Percentiles rank a stretch among this genome's conserved stretches.
phyloP scores from a whole-genome alignment of 1,284 basidiomycete genomes.

The Peniophora sp. region DNA sequence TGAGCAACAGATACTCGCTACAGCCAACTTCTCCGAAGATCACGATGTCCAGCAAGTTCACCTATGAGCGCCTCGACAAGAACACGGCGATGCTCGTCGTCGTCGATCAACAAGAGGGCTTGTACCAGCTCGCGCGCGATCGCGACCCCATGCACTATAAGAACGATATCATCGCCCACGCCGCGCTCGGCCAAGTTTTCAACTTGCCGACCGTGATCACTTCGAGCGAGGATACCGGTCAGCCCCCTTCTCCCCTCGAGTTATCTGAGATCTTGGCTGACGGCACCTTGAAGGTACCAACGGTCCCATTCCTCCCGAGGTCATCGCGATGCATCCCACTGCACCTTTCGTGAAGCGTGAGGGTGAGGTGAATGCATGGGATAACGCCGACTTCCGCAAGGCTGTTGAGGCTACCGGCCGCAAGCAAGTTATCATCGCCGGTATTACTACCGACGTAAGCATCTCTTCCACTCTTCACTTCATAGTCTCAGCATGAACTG shows the following conservation, averaged over 20 bases:
- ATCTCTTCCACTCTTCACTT: neutral
- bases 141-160: conserved; percentile 27
- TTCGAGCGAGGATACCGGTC: conserved; percentile 35
- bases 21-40: neutral
- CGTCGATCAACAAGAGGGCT: conserved; percentile 38
- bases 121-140: conserved; percentile 37
- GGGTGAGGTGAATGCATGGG: conserved; percentile 43
- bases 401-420: conserved; percentile 39
- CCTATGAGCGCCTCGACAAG: conserved; percentile 26
- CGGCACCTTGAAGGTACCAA: conserved; percentile 28
- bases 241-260: neutral
- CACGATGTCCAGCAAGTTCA: neutral
- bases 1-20: too few relatives aligned
- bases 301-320: conserved; percentile 35
- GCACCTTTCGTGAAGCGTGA: conserved; percentile 35
- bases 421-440: conserved; percentile 39
- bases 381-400: conserved; percentile 35
- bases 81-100: conserved; percentile 32
- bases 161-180: conserved; percentile 38
- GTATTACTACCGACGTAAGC: conserved; percentile 40
- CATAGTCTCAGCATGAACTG: neutral
- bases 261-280: neutral
- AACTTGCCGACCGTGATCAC: conserved; percentile 36
- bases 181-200: conserved; percentile 34
- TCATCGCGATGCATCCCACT: conserved; percentile 34